Evolutionary conservation across 805 yeast species (phyloP), one percentile per base, ranked within the genome.

Genomic region (Zygotorulaspora florentina): DNA sequence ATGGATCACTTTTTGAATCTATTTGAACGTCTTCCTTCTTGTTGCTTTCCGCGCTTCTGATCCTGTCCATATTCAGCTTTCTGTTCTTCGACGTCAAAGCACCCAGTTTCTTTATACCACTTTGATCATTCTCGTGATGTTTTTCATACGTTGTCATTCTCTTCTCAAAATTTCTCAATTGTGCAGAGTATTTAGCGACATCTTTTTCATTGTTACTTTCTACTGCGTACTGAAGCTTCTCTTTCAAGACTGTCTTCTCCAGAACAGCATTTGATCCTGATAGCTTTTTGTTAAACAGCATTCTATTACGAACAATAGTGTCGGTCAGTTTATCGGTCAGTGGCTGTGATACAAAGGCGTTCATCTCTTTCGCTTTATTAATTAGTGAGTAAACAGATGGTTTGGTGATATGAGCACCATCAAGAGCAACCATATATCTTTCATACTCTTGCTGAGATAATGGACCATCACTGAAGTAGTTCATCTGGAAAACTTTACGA

Each of bases 11-110:
- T 43, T 62, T 64, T 6, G 78, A 72, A 46, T 68, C 67, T 43
- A 56, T 61, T 48, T 49, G 54, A 12, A 46, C 40, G 62, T 65
- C 57, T 53, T 65, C 59, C 16, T 76, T 74, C 39, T 85, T 80
- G 55, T 73, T 72, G 40, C 80, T 66, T 63, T 90, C 97, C 0
- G 96, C 96, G 57, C 77, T 75, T 59, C 95, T 81, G 55, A 89
- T 80, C 39, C 78, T 79, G 42, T 81, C 81, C 62, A 81, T 82
- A 66, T 91, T 91, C 52, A 84, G 75, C 56, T 80, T 85, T 64
- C 96, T 78, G 66, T 93, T 93, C 58, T 96, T 80, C 57, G 85
- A 84, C 54, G 89, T 88, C 42, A 89, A 86, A 54, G 78, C 80
- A 35, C 85, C 78, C 69, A 88, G 74, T 46, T 79, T 73, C 35